These are phyloP conservation scores for Alternaria novae-zelandiae DNA, from an alignment of 2,329 filamentous ascomycete species.

Conservation along the genomic window DNA sequence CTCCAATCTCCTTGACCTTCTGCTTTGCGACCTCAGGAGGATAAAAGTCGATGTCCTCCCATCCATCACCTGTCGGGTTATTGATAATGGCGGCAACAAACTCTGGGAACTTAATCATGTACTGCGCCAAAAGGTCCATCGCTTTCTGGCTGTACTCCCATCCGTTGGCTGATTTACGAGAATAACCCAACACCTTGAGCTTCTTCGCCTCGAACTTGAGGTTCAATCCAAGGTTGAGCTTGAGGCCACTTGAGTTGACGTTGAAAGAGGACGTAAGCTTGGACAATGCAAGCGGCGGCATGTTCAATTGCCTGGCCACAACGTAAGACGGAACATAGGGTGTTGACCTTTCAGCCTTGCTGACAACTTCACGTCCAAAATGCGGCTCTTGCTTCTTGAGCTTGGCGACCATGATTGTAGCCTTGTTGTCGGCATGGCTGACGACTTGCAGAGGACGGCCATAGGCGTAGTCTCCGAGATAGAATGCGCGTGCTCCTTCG, in stretches of 20 bases:
- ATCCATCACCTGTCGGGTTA: constrained; percentile 85
- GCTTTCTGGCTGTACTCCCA: constrained; percentile 96
- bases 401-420: constrained; percentile 78
- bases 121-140: constrained; percentile 78
- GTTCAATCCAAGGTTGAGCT: constrained; percentile 90
- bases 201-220: constrained; percentile 97
- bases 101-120: constrained; percentile 93
- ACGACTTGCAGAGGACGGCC: constrained; percentile 86
- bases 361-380: constrained; percentile 78
- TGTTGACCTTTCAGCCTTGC: constrained; percentile 70
- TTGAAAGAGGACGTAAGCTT: constrained; percentile 96
- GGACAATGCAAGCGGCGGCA: constrained; percentile 87
- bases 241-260: constrained; percentile 79
- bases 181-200: constrained; percentile 94
- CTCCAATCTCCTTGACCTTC: constrained; percentile 90
- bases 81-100: constrained; percentile 89
- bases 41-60: constrained; percentile 86
- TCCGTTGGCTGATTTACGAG: constrained; percentile 80
- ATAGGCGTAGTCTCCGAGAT: constrained; percentile 91
- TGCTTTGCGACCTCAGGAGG: constrained; percentile 72
- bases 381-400: constrained; percentile 77
- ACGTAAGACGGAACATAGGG: constrained; percentile 86
- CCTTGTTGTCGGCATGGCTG: constrained; percentile 75
- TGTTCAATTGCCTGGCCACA: constrained; percentile 80
- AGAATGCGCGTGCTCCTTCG: constrained; percentile 81